Percentiles rank a stretch among this genome's conserved stretches.
phyloP scores from a whole-genome alignment of 176 grass and related monocot species.

The Cenchrus americanus region DNA sequence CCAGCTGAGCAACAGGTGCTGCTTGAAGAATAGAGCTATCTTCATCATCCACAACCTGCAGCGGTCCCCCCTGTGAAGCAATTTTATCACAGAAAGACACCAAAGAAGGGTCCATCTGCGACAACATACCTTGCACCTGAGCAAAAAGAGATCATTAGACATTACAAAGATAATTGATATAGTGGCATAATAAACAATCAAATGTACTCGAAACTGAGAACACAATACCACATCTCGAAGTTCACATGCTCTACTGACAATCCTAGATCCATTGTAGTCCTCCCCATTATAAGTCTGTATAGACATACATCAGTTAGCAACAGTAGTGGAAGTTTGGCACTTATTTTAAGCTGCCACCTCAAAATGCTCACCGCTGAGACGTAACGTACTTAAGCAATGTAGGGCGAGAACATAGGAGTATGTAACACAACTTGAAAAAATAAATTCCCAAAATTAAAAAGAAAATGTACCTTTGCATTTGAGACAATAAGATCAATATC shows the following conservation, averaged over 20 bases:
- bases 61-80: slow-evolving; percentile 72
- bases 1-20: slow-evolving; percentile 76
- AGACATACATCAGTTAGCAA: slow-evolving; percentile 30
- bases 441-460: slow-evolving; percentile 25
- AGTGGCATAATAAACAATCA: background rate
- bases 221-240: slow-evolving; percentile 89
- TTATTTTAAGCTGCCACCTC: slow-evolving; percentile 1
- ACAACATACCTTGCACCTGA: slow-evolving; percentile 96
- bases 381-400: background rate
- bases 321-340: slow-evolving; percentile 17
- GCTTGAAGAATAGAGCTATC: slow-evolving; percentile 68
- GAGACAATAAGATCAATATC: slow-evolving; percentile 92
- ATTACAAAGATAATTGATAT: background rate
- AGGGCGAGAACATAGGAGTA: slow-evolving; percentile 8
- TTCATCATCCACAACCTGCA: slow-evolving; percentile 59
- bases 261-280: slow-evolving; percentile 88
- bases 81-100: slow-evolving; percentile 95
- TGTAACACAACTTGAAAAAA: slow-evolving; percentile 21
- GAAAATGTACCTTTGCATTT: slow-evolving; percentile 81
- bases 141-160: slow-evolving; percentile 18
- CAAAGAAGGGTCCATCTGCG: slow-evolving; percentile 95
- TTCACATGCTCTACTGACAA: slow-evolving; percentile 97
- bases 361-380: background rate
- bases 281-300: slow-evolving; percentile 84
- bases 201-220: slow-evolving; percentile 27